phyloP scores from a whole-genome alignment of 2,329 filamentous ascomycete genomes.

The Calycina herbarum region DNA sequence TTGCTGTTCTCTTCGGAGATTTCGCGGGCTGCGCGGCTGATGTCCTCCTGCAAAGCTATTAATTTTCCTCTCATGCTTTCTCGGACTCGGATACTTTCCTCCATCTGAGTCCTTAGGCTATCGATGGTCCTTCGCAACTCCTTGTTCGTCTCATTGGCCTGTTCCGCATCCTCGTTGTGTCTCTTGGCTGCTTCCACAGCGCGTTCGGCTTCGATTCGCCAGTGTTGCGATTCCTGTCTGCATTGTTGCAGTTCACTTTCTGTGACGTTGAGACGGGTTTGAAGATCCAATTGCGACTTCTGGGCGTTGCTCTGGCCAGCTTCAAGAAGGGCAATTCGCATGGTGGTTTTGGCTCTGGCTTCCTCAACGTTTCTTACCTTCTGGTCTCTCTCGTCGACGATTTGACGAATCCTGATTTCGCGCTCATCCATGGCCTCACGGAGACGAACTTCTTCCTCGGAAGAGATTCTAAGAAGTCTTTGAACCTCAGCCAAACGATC shows the following conservation, averaged over 20 bases:
- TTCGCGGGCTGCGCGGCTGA: constrained; percentile 75
- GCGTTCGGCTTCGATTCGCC: constrained; percentile 62
- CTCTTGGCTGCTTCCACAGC: constrained; percentile 64
- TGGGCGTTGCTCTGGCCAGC: constrained; percentile 60
- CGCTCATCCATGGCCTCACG: constrained; percentile 67
- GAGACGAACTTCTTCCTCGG: constrained; percentile 72
- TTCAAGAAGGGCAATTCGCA: constrained; percentile 67
- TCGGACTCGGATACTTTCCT: constrained; percentile 81
- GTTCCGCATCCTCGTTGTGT: constrained; percentile 59
- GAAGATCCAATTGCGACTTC: constrained; percentile 56
- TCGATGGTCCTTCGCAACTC: constrained; percentile 73
- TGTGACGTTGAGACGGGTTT: constrained; percentile 53
- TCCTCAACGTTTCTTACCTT: constrained; percentile 63
- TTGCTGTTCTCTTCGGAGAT: constrained; percentile 79
- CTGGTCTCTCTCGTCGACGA: constrained; percentile 68
- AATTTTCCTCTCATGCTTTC: constrained; percentile 85
- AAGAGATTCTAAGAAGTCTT: constrained; percentile 64
- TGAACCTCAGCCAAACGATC: constrained; percentile 74
- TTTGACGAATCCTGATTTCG: constrained; percentile 65
- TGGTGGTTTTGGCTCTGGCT: constrained; percentile 52
- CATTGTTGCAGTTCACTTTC: constrained; percentile 57
- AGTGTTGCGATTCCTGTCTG: constrained; percentile 59
- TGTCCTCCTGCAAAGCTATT: constrained; percentile 81
- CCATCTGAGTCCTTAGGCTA: constrained; percentile 73
- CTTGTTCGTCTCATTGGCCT: constrained; percentile 62